Evolutionary conservation across 306 rosid species (phyloP), one percentile per base, ranked within the genome.

Genomic region (Cucumis hystrix): DNA sequence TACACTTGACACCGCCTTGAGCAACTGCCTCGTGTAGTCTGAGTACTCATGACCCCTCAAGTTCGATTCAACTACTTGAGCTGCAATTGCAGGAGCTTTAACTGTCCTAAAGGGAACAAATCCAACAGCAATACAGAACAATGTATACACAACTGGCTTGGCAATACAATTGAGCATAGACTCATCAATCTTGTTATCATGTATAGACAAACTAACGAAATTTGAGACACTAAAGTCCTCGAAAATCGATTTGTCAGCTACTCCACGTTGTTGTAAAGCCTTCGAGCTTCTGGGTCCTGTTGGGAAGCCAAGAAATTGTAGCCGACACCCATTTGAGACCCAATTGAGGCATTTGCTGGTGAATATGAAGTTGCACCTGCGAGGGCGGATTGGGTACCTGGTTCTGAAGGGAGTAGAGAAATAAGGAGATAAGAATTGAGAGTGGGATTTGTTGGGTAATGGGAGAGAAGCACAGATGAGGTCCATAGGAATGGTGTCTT

Each of bases 61-160:
- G 51, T 45, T 75, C 72, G 69, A 79, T 56, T 17, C 86, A 81
- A 64, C 80, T 68, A 47, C 75, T 8, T 87, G 82, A 21, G 85
- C 86, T 0, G 85, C 97, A 8, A 83, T 13, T 1, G 91, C 98
- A 18, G 82, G 81, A 79, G 39, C 73, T 40, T 81, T 84, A 79
- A 78, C 64, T 15, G 79, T 21, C 67, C 86, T 82, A 78, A 89
- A 25, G 8, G 91, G 83, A 65, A 90, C 69, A 69, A 84, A 84
- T 6, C 95, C 90, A 30, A 94, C 6, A 6, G 91, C 93, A 77
- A 88, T 78, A 56, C 91, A 94, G 33, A 91, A 82, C 47, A 90
- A 30, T n/a, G 87, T 78, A 56, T 81, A 83, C 18, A 79, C 71
- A 6, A 88, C 51, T 2, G 86, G 83, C 78, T 80, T 82, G 6